These are phyloP conservation scores for Warburgia ugandensis DNA, from an alignment of 164 flowering plant genomes.

Conservation along the genomic window DNA sequence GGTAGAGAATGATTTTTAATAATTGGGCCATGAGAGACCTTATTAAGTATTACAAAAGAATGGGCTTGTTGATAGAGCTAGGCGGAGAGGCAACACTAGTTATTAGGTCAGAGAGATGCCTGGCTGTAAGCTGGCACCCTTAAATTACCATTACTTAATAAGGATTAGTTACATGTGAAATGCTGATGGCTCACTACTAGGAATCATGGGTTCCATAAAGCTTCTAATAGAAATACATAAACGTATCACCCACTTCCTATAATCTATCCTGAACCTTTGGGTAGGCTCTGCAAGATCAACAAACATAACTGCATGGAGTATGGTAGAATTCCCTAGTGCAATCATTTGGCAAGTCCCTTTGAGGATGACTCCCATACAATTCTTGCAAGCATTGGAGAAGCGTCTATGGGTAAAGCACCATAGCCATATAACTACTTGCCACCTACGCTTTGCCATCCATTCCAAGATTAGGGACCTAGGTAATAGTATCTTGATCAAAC, in stretches of 20 bases:
- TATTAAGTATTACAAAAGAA: too few relatives aligned
- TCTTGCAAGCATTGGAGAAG: background rate
- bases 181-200: slow-evolving; percentile 2
- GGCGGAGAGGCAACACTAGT: too few relatives aligned
- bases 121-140: too few relatives aligned
- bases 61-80: too few relatives aligned
- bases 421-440: background rate
- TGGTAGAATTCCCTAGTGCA: slow-evolving; percentile 10
- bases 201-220: background rate
- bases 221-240: slow-evolving; percentile 1
- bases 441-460: too few relatives aligned
- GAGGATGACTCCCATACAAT: slow-evolving; percentile 9
- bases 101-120: too few relatives aligned
- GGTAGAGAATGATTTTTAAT: too few relatives aligned
- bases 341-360: slow-evolving; percentile 8
- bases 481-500: too few relatives aligned
- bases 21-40: too few relatives aligned
- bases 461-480: too few relatives aligned
- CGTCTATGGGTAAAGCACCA: background rate
- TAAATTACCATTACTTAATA: too few relatives aligned
- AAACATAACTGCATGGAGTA: slow-evolving; percentile 9
- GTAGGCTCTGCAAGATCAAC: slow-evolving; percentile 6
- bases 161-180: background rate
- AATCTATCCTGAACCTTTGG: slow-evolving; percentile 5
- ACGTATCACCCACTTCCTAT: background rate